phyloP scores from a whole-genome alignment of 768 basidiomycete species.

The Phanerodontia chrysosporium region DNA sequence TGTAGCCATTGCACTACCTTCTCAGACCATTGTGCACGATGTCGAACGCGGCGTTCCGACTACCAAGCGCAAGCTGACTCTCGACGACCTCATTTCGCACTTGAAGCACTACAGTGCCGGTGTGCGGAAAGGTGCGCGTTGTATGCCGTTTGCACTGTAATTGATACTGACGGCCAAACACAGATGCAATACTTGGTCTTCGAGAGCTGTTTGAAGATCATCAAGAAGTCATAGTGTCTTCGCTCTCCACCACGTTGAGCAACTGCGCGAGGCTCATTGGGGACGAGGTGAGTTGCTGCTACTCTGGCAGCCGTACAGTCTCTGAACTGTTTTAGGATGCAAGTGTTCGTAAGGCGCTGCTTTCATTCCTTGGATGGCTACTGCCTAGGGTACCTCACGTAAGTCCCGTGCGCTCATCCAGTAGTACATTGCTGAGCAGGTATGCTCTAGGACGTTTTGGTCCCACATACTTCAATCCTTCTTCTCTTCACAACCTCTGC shows the following conservation, averaged over 20 bases:
- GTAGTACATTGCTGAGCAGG: neutral
- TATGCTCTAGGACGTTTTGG: slow-evolving; percentile 52
- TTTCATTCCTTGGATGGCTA: slow-evolving; percentile 71
- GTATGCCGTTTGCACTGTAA: neutral
- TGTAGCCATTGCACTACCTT: slow-evolving; percentile 84
- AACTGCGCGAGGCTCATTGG: slow-evolving; percentile 66
- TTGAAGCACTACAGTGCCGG: slow-evolving; percentile 80
- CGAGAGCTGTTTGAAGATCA: slow-evolving; percentile 67
- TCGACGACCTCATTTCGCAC: slow-evolving; percentile 73
- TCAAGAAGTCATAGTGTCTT: slow-evolving; percentile 47
- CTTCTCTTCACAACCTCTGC: slow-evolving; percentile 87
- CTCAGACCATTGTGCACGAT: slow-evolving; percentile 67
- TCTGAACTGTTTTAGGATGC: slow-evolving; percentile 53
- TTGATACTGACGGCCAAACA: neutral
- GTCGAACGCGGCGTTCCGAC: slow-evolving; percentile 57
- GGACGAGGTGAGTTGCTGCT: slow-evolving; percentile 62
- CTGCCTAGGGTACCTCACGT: slow-evolving; percentile 61
- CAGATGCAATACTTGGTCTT: slow-evolving; percentile 72
- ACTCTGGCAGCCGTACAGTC: neutral
- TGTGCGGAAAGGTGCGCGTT: slow-evolving; percentile 63
- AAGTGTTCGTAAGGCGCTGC: slow-evolving; percentile 67
- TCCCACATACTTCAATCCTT: slow-evolving; percentile 71
- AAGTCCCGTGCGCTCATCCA: slow-evolving; percentile 14
- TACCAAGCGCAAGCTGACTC: slow-evolving; percentile 70
- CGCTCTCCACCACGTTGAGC: slow-evolving; percentile 52